Evolutionary conservation across 2,329 filamentous ascomycete species (phyloP).

Genomic region (Diaporthe ilicicola): DNA sequence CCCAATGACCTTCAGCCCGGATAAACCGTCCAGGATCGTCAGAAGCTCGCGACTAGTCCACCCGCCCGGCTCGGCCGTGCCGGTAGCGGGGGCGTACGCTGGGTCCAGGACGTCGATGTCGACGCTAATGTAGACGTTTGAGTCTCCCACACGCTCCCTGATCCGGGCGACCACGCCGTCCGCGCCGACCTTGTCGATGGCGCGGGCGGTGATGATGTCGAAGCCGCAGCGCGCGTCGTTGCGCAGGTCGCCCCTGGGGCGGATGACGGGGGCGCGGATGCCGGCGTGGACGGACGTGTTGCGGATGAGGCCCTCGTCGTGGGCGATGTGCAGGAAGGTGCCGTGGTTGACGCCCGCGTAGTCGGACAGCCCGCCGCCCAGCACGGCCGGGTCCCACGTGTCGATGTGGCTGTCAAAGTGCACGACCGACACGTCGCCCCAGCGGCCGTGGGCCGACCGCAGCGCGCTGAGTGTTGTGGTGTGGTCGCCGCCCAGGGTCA

Average conservation of each 20-base stretch:
- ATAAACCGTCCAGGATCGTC: slow-evolving; percentile 75
- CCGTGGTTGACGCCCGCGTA: slow-evolving; percentile 66
- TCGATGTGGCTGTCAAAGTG: slow-evolving; percentile 74
- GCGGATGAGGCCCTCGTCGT: slow-evolving; percentile 65
- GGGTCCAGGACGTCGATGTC: slow-evolving; percentile 87
- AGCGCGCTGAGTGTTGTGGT: slow-evolving; percentile 70
- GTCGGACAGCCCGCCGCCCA: slow-evolving; percentile 63
- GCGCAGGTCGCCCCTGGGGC: slow-evolving; percentile 56
- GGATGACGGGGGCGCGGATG: slow-evolving; percentile 62
- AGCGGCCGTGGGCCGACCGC: slow-evolving; percentile 64
- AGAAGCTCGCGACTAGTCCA: slow-evolving; percentile 84
- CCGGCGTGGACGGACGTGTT: slow-evolving; percentile 70
- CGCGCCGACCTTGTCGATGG: slow-evolving; percentile 76
- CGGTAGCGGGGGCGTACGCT: slow-evolving; percentile 68
- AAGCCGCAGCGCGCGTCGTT: slow-evolving; percentile 69
- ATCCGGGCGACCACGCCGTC: slow-evolving; percentile 72
- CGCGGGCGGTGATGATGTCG: slow-evolving; percentile 64
- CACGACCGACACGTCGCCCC: slow-evolving; percentile 68
- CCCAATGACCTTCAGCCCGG: slow-evolving; percentile 76
- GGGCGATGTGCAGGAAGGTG: slow-evolving; percentile 69
- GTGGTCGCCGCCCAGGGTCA: slow-evolving; percentile 73
- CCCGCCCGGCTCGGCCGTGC: slow-evolving; percentile 81
- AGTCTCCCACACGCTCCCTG: slow-evolving; percentile 59
- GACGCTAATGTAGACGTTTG: slow-evolving; percentile 74
- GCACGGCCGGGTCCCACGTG: slow-evolving; percentile 74